Evolutionary conservation across 208 protist genomes (phyloP).

Genomic region (Crithidia mellificae): DNA sequence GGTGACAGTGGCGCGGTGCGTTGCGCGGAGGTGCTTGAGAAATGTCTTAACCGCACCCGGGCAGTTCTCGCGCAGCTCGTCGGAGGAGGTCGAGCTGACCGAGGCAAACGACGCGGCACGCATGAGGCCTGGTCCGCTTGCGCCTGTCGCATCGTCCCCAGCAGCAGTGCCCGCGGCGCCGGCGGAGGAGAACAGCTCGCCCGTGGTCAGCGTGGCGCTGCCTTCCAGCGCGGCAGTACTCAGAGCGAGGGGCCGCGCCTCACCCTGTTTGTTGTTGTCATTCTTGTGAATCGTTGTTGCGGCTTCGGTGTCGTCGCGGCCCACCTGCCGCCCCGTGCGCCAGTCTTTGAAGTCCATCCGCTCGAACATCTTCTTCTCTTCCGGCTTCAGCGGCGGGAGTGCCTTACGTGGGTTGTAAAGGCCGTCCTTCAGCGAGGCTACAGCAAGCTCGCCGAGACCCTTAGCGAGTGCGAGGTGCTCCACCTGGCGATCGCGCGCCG

Average conservation of each 20-base stretch:
- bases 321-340: conserved; percentile 4
- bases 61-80: conserved; percentile 13
- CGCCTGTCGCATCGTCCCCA: neutral
- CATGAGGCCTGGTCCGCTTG: neutral
- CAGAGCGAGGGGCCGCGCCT: no score
- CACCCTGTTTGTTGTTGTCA: no score
- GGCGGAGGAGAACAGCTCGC: no score
- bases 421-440: conserved; percentile 51
- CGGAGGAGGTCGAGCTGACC: conserved; percentile 7
- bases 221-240: neutral
- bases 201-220: no score
- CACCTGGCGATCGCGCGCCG: conserved; percentile 46
- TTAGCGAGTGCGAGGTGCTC: conserved; percentile 68
- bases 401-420: conserved; percentile 66
- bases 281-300: neutral
- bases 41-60: conserved; percentile 8
- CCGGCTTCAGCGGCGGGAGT: conserved; percentile 42
- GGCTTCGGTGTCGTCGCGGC: neutral
- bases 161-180: no score
- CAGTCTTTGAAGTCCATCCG: conserved; percentile 35
- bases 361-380: conserved; percentile 42
- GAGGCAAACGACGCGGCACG: neutral
- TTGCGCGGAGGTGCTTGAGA: conserved; percentile 21
- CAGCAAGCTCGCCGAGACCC: conserved; percentile 62
- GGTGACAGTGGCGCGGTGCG: conserved; percentile 16